A percentile compares a stretch with the other conserved stretches of the same genome.
Conservation (phyloP, 2,329 filamentous ascomycete species). For the Diaporthe capsici region DNA sequence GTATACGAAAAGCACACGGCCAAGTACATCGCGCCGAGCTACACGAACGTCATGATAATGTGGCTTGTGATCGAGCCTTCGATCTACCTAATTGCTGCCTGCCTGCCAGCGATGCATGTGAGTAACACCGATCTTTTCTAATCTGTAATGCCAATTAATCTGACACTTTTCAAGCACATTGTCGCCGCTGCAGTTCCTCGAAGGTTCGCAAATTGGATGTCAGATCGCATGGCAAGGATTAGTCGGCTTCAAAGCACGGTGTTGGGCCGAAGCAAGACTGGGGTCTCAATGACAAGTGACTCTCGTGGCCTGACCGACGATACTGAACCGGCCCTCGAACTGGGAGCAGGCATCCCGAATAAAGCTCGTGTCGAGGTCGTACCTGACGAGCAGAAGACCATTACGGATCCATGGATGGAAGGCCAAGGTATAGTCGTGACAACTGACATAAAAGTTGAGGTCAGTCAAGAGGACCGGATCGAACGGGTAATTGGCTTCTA, state of each 20-base stretch:
- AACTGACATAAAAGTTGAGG: conserved; percentile 33
- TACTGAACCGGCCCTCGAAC: conserved; percentile 16
- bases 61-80: conserved; percentile 39
- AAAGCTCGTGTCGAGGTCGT: conserved; percentile 12
- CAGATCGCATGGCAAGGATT: conserved; percentile 28
- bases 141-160: not conserved
- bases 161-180: conserved; percentile 27
- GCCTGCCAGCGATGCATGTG: conserved; percentile 40
- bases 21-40: conserved; percentile 32
- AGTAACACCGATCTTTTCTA: not conserved
- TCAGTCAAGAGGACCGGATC: conserved; percentile 38
- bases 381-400: not conserved
- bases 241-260: not conserved
- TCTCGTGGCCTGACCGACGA: conserved; percentile 29
- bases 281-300: conserved; percentile 34
- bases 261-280: conserved; percentile 30
- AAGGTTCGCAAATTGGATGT: conserved; percentile 27
- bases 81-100: conserved; percentile 37
- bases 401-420: conserved; percentile 19
- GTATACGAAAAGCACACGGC: conserved; percentile 37
- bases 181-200: conserved; percentile 23
- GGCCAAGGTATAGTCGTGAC: conserved; percentile 37
- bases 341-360: conserved; percentile 7
- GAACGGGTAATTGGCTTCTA: conserved; percentile 38
- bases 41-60: conserved; percentile 37